A percentile compares a stretch with the other conserved stretches of the same genome.
These are phyloP conservation scores for Fusarium stilboides DNA, from an alignment of 2,329 filamentous ascomycete genomes.

Conservation along the genomic window DNA sequence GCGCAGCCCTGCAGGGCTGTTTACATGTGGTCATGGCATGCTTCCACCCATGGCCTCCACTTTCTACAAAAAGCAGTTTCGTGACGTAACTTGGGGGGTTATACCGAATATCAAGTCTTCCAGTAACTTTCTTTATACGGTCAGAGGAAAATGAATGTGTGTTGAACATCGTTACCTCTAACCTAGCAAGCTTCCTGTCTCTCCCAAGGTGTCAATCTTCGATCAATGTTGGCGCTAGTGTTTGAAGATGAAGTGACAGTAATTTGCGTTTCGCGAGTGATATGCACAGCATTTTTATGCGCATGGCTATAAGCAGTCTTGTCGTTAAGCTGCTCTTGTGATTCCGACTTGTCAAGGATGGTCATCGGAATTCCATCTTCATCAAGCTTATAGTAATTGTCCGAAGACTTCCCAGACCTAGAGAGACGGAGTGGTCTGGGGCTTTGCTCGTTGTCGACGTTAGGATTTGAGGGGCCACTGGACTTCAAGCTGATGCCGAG, in stretches of 20 bases:
- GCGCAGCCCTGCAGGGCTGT: too few relatives aligned
- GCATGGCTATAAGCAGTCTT: neutral
- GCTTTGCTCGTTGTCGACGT: neutral
- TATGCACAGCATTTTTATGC: neutral
- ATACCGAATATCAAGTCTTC: too few relatives aligned
- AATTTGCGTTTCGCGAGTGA: neutral
- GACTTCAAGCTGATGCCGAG: constrained; percentile 25
- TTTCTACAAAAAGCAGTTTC: too few relatives aligned
- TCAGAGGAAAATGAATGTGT: too few relatives aligned
- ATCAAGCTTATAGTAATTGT: constrained; percentile 31
- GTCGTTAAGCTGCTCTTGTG: constrained; percentile 11
- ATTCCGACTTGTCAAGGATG: constrained; percentile 25
- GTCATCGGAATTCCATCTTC: constrained; percentile 26
- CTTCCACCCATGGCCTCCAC: too few relatives aligned
- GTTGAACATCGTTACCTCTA: too few relatives aligned
- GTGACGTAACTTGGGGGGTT: too few relatives aligned
- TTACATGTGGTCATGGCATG: too few relatives aligned
- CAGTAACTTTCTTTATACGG: too few relatives aligned
- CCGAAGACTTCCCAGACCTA: constrained; percentile 1
- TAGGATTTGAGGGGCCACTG: neutral
- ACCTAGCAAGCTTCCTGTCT: too few relatives aligned
- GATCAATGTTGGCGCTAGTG: too few relatives aligned
- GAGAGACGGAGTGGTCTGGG: constrained; percentile 2
- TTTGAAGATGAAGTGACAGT: neutral
- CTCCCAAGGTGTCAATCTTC: too few relatives aligned